These are phyloP conservation scores for Hemileccinum impolitum DNA, from an alignment of 768 basidiomycete species.

Conservation along the genomic window DNA sequence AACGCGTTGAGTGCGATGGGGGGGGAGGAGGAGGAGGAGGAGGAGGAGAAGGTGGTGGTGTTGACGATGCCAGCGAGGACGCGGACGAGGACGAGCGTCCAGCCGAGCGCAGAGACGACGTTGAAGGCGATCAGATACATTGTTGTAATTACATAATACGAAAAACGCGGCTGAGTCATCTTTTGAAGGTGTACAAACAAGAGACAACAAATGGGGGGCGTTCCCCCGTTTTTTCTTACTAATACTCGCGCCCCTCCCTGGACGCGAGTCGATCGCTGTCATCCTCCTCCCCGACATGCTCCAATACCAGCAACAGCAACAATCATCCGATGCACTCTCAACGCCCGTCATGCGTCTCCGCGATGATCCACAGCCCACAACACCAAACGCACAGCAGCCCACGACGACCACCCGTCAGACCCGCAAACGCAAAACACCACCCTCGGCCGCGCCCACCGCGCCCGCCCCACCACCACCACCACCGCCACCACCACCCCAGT, in stretches of 20 bases:
- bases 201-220: constrained; percentile 14
- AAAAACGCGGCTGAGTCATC: constrained; percentile 8
- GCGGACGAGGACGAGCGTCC: constrained; percentile 65
- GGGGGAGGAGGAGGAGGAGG: no score
- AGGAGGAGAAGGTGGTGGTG: constrained; percentile 12
- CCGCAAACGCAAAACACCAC: constrained; percentile 71
- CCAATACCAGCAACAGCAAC: constrained; percentile 25
- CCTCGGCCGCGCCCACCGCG: constrained; percentile 34
- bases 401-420: constrained; percentile 22
- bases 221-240: constrained; percentile 33
- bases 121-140: constrained; percentile 81
- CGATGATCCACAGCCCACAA: constrained; percentile 43
- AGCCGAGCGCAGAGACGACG: constrained; percentile 65
- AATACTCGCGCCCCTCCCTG: constrained; percentile 35
- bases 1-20: constrained; percentile 7
- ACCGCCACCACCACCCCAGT: background rate
- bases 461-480: constrained; percentile 1
- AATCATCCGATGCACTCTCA: constrained; percentile 15
- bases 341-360: constrained; percentile 53
- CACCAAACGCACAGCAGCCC: constrained; percentile 12
- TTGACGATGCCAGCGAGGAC: constrained; percentile 45
- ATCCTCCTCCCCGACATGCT: constrained; percentile 25
- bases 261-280: constrained; percentile 30
- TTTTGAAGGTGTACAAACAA: constrained; percentile 16
- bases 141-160: constrained; percentile 9